Percentiles rank a stretch among this genome's conserved stretches.
Evolutionary conservation across 1,284 basidiomycete species (phyloP).

Genomic region (Irpex sp.): DNA sequence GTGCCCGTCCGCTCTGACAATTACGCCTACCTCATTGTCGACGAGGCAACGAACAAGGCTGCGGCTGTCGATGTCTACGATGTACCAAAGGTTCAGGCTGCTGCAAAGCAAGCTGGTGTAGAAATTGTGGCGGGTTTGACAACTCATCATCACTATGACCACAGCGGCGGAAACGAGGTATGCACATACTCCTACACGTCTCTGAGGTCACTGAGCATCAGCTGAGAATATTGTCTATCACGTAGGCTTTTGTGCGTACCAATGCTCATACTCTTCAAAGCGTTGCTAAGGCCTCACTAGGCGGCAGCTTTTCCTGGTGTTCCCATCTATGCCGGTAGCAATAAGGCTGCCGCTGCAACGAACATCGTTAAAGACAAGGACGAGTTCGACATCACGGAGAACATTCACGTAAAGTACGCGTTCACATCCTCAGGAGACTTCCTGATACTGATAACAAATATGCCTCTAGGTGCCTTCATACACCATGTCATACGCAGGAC

Average conservation of each 20-base stretch:
- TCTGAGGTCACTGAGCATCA: neutral
- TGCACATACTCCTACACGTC: conserved; percentile 21
- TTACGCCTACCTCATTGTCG: conserved; percentile 85
- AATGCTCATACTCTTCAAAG: neutral
- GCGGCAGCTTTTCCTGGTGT: conserved; percentile 55
- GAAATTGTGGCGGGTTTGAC: conserved; percentile 74
- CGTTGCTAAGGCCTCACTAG: conserved; percentile 29
- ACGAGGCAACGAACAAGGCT: conserved; percentile 63
- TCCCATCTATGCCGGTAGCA: conserved; percentile 83
- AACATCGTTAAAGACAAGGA: conserved; percentile 75
- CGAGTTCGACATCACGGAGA: conserved; percentile 67
- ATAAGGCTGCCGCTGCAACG: conserved; percentile 63
- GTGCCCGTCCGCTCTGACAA: conserved; percentile 80
- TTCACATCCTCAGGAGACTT: neutral
- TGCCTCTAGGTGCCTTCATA: conserved; percentile 69
- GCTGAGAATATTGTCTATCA: neutral
- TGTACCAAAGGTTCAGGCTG: conserved; percentile 65
- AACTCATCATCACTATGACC: conserved; percentile 88
- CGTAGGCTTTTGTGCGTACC: conserved; percentile 50
- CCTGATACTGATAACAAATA: neutral
- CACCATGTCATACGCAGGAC: conserved; percentile 96
- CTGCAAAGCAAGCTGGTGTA: conserved; percentile 64
- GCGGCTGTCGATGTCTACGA: conserved; percentile 84
- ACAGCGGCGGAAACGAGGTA: conserved; percentile 81
- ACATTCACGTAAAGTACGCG: conserved; percentile 62